Percentiles rank a stretch among this genome's conserved stretches.
phyloP scores from a whole-genome alignment of 768 basidiomycete genomes.

The Zangia roseola region DNA sequence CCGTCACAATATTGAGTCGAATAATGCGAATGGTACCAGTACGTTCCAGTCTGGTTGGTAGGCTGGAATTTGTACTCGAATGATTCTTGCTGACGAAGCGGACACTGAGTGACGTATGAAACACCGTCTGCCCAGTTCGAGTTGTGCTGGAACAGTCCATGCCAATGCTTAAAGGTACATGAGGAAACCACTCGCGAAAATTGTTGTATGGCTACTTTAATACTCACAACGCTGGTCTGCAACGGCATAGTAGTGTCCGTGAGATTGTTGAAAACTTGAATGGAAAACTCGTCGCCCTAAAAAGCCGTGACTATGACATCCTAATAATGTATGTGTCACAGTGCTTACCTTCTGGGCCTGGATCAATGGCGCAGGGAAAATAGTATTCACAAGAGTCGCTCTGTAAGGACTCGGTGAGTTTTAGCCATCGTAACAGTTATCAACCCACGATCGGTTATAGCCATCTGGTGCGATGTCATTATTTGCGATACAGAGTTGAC shows the following conservation, averaged over 20 bases:
- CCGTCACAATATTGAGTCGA: slow-evolving; percentile 37
- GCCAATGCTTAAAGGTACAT: slow-evolving; percentile 26
- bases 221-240: slow-evolving; percentile 38
- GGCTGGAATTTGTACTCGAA: slow-evolving; percentile 37
- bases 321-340: not conserved
- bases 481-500: slow-evolving; percentile 36
- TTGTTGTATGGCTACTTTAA: slow-evolving; percentile 11
- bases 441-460: slow-evolving; percentile 34
- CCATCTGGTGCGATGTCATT: slow-evolving; percentile 43
- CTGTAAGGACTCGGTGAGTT: slow-evolving; percentile 13
- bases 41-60: slow-evolving; percentile 37
- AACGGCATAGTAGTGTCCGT: slow-evolving; percentile 46
- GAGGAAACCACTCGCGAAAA: slow-evolving; percentile 12
- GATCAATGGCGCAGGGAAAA: slow-evolving; percentile 45
- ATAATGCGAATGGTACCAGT: slow-evolving; percentile 43
- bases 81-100: slow-evolving; percentile 32
- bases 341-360: slow-evolving; percentile 32
- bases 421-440: not conserved
- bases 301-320: not conserved
- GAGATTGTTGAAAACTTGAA: slow-evolving; percentile 45
- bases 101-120: slow-evolving; percentile 41
- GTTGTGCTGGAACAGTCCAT: slow-evolving; percentile 24
- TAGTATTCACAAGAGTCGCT: slow-evolving; percentile 39
- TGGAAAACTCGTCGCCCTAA: slow-evolving; percentile 35
- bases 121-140: slow-evolving; percentile 28